These are phyloP conservation scores for Annulohypoxylon maeteangense DNA, from an alignment of 495 filamentous ascomycete genomes.

Conservation along the genomic window DNA sequence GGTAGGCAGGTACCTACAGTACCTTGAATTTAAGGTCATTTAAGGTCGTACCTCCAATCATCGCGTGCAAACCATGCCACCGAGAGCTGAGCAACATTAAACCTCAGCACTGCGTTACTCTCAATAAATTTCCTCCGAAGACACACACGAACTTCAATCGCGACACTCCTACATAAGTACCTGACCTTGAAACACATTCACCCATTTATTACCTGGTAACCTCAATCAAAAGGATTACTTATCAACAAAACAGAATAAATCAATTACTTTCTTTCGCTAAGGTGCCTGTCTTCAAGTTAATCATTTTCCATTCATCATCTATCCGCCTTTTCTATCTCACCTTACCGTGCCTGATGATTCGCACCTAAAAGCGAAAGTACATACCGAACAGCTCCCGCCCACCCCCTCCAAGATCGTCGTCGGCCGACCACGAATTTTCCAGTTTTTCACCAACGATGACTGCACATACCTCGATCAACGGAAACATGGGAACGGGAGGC, in stretches of 20 bases:
- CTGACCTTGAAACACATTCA: neutral
- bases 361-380: slow-evolving; percentile 41
- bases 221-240: neutral
- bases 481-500: slow-evolving; percentile 48
- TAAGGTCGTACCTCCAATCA: slow-evolving; percentile 28
- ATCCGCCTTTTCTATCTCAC: slow-evolving; percentile 3
- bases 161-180: slow-evolving; percentile 7
- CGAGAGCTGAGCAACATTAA: slow-evolving; percentile 35
- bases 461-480: slow-evolving; percentile 44
- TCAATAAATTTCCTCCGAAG: slow-evolving; percentile 20
- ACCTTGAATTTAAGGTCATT: slow-evolving; percentile 13
- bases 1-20: neutral
- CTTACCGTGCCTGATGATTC: slow-evolving; percentile 42
- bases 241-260: neutral
- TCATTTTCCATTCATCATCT: neutral
- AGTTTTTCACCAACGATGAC: slow-evolving; percentile 33
- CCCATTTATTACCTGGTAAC: neutral
- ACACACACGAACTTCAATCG: slow-evolving; percentile 16
- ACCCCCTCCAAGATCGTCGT: slow-evolving; percentile 45
- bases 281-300: neutral
- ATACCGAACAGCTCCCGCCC: slow-evolving; percentile 41
- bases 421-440: slow-evolving; percentile 35
- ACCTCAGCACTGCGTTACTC: neutral
- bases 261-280: neutral
- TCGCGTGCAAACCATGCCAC: slow-evolving; percentile 37